These are phyloP conservation scores for Astrocystis sublimbata DNA, from an alignment of 495 filamentous ascomycete species.

Conservation along the genomic window DNA sequence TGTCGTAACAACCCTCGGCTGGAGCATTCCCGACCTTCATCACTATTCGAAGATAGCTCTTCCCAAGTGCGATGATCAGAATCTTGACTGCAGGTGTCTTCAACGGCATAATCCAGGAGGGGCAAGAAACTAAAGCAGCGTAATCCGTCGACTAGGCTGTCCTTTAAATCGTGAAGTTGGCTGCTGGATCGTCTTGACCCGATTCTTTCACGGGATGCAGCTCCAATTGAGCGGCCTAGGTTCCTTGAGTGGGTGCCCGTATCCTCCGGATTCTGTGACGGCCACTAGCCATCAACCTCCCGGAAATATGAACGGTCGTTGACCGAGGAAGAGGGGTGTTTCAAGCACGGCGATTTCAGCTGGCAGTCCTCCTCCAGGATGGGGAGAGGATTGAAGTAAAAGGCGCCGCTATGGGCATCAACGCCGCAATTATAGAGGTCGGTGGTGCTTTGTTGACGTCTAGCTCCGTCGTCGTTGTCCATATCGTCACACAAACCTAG, in stretches of 20 bases:
- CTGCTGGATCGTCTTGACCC: background rate
- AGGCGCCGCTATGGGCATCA: slow-evolving; percentile 14
- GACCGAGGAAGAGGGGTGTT: background rate
- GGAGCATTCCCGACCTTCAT: background rate
- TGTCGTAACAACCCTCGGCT: slow-evolving; percentile 5
- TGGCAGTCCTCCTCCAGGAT: slow-evolving; percentile 10
- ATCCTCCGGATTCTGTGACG: background rate
- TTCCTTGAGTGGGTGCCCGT: background rate
- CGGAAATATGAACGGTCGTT: background rate
- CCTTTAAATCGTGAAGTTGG: background rate
- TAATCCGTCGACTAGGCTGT: background rate
- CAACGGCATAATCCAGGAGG: slow-evolving; percentile 1
- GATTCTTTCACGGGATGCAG: slow-evolving; percentile 9
- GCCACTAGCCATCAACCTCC: background rate
- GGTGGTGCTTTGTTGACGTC: background rate
- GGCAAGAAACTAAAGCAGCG: slow-evolving; percentile 12
- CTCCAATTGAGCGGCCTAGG: slow-evolving; percentile 5
- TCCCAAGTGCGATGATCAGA: background rate
- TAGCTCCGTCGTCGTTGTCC: background rate
- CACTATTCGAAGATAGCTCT: background rate
- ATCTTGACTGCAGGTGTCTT: background rate
- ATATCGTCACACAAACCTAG: slow-evolving; percentile 21
- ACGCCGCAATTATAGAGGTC: slow-evolving; percentile 11
- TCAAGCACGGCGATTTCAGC: background rate
- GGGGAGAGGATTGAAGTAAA: background rate